A percentile compares a stretch with the other conserved stretches of the same genome.
phyloP scores from a whole-genome alignment of 2,329 filamentous ascomycete species.

The Knufia petricola region DNA sequence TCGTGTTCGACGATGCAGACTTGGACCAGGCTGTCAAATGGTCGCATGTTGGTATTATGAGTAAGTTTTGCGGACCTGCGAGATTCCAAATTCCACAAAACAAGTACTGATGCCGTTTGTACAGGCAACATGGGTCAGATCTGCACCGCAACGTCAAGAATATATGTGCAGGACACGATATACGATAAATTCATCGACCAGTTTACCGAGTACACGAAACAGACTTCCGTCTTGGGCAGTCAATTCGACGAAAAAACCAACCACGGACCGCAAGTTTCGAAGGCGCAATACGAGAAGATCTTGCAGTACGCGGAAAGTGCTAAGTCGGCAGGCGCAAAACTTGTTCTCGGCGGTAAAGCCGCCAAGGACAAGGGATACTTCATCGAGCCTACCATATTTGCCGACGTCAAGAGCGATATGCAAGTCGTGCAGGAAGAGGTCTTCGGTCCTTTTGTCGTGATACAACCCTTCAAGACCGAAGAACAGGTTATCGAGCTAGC shows the following conservation, averaged over 20 bases:
- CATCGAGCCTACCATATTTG: constrained; percentile 33
- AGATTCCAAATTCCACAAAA: too few species aligned
- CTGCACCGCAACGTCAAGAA: constrained; percentile 50
- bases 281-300: constrained; percentile 36
- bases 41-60: constrained; percentile 45
- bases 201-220: constrained; percentile 29
- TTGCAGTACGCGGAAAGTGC: constrained; percentile 35
- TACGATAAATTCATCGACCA: constrained; percentile 34
- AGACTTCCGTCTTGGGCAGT: constrained; percentile 32
- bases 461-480: constrained; percentile 31
- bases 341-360: constrained; percentile 30
- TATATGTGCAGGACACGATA: constrained; percentile 47
- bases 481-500: constrained; percentile 32
- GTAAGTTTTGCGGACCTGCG: too few species aligned
- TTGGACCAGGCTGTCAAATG: constrained; percentile 45
- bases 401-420: constrained; percentile 28
- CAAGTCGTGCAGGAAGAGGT: constrained; percentile 34
- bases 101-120: too few species aligned
- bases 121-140: constrained; percentile 52
- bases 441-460: constrained; percentile 36
- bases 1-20: constrained; percentile 50
- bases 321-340: constrained; percentile 32
- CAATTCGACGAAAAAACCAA: constrained; percentile 34
- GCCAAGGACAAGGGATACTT: constrained; percentile 32
- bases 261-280: constrained; percentile 38